Percentiles rank a stretch among this genome's conserved stretches.
Evolutionary conservation across 257 asterid species (phyloP).

Genomic region (Asclepias syriaca): DNA sequence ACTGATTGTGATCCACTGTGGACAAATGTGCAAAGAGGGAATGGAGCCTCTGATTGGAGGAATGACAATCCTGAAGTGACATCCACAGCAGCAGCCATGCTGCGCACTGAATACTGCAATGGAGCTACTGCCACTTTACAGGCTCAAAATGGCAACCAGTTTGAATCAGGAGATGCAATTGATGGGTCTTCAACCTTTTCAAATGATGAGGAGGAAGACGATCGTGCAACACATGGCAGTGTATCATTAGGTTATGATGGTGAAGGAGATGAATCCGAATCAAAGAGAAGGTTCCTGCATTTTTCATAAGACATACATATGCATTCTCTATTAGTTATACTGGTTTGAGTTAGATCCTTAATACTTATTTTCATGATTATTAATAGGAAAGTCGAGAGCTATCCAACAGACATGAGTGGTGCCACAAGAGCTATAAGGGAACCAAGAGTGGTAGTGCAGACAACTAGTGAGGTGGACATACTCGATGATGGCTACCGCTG

Average conservation of each 20-base stretch:
- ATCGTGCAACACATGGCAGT: constrained; percentile 57
- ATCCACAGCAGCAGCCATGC: constrained; percentile 22
- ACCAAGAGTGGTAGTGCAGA: constrained; percentile 90
- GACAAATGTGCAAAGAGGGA: constrained; percentile 44
- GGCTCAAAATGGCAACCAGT: constrained; percentile 36
- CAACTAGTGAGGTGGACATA: constrained; percentile 87
- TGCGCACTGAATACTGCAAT: constrained; percentile 40
- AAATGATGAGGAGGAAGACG: constrained; percentile 64
- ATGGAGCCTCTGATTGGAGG: constrained; percentile 39
- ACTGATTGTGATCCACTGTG: constrained; percentile 33
- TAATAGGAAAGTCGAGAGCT: constrained; percentile 26
- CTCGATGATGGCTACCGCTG: constrained; percentile 92
- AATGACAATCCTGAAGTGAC: constrained; percentile 41
- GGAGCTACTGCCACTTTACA: constrained; percentile 27
- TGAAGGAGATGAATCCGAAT: constrained; percentile 78
- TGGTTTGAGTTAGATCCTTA: constrained; percentile 14
- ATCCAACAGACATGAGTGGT: constrained; percentile 30
- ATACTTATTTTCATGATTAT: not conserved
- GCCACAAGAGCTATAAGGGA: constrained; percentile 72
- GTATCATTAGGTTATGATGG: constrained; percentile 59
- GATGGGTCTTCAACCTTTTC: constrained; percentile 56
- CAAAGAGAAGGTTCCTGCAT: constrained; percentile 66
- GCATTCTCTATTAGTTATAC: not conserved
- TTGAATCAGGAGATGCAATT: constrained; percentile 48
- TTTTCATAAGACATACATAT: constrained; percentile 4